These are phyloP conservation scores for Albifimbria verrucaria DNA, from an alignment of 2,329 filamentous ascomycete species.

Conservation along the genomic window DNA sequence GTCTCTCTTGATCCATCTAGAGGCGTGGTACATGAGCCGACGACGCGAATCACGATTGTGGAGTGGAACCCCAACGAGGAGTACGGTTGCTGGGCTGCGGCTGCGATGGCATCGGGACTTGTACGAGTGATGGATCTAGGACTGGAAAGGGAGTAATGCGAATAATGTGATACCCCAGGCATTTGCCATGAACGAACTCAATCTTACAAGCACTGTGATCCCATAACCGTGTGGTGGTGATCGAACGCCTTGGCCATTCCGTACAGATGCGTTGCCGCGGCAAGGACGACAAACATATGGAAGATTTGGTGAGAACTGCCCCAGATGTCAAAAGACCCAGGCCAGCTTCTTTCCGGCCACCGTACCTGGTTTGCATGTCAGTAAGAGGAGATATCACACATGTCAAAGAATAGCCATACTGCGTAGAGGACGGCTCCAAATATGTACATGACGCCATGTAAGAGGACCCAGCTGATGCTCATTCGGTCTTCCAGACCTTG, in stretches of 20 bases:
- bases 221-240: constrained; percentile 66
- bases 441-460: constrained; percentile 82
- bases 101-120: constrained; percentile 63
- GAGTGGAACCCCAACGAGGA: constrained; percentile 66
- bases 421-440: constrained; percentile 84
- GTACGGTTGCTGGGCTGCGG: constrained; percentile 66
- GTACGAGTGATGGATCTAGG: constrained; percentile 65
- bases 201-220: constrained; percentile 42
- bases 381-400: not conserved
- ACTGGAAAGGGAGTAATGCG: constrained; percentile 28
- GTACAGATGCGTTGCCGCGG: constrained; percentile 76
- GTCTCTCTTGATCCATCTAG: constrained; percentile 35
- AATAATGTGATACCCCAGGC: constrained; percentile 5
- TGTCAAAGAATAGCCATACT: constrained; percentile 40
- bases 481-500: constrained; percentile 67
- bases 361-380: constrained; percentile 50
- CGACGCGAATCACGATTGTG: constrained; percentile 58
- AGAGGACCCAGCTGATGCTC: constrained; percentile 74
- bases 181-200: constrained; percentile 6
- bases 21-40: constrained; percentile 57
- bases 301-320: constrained; percentile 96
- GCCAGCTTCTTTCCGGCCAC: constrained; percentile 76
- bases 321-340: constrained; percentile 83
- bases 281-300: constrained; percentile 81
- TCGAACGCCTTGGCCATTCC: constrained; percentile 84